Evolutionary conservation across 495 filamentous ascomycete species (phyloP).

Genomic region (Viridothelium virens): DNA sequence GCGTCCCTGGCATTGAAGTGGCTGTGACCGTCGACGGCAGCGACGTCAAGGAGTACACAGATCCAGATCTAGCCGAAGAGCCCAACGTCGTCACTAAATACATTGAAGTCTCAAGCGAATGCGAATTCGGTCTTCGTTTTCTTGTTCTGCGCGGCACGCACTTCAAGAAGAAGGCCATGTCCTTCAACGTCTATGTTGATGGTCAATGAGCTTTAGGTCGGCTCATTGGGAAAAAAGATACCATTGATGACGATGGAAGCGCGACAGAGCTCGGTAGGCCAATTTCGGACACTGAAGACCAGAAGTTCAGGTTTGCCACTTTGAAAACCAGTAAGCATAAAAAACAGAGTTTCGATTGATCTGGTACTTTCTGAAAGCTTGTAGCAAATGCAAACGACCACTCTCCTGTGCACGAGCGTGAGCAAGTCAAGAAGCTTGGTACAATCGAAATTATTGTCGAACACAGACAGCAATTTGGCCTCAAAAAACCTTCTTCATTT

Average conservation of each 20-base stretch:
- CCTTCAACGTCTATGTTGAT: not conserved
- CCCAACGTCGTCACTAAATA: not conserved
- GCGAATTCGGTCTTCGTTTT: not conserved
- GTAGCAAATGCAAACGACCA: no score
- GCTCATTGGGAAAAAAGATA: no score
- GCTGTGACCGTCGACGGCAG: not conserved
- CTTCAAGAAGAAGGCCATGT: not conserved
- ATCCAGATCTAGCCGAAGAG: not conserved
- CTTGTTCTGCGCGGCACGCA: not conserved
- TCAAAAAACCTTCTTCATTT: not conserved
- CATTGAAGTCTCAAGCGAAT: not conserved
- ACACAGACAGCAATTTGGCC: not conserved
- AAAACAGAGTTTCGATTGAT: no score
- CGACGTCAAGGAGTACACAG: slow-evolving; percentile 1
- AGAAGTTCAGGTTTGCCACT: no score
- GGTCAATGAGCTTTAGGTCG: no score
- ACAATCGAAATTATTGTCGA: not conserved
- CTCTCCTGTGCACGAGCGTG: not conserved
- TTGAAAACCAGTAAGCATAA: no score
- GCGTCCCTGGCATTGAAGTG: slow-evolving; percentile 6
- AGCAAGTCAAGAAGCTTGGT: not conserved
- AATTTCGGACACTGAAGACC: no score
- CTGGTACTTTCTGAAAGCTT: no score
- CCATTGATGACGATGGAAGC: no score
- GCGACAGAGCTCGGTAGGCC: no score